These are phyloP conservation scores for Musa troglodytarum DNA, from an alignment of 176 grass and related monocot species.

Conservation along the genomic window DNA sequence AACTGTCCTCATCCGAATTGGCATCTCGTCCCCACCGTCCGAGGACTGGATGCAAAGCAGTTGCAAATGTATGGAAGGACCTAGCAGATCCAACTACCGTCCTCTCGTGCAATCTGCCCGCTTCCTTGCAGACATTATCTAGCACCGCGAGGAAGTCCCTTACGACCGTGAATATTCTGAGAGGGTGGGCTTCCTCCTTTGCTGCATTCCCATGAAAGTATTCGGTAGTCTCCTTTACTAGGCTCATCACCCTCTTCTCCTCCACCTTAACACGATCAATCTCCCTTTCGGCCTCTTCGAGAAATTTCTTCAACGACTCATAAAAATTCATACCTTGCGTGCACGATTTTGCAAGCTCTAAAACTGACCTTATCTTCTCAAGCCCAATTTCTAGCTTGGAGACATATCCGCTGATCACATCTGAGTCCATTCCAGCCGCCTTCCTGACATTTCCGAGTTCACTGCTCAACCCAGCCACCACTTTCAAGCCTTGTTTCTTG, in stretches of 20 bases:
- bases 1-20: slow-evolving; percentile 66
- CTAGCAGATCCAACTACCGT: slow-evolving; percentile 57
- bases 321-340: slow-evolving; percentile 72
- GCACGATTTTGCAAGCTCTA: slow-evolving; percentile 62
- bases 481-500: slow-evolving; percentile 68
- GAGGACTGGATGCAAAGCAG: slow-evolving; percentile 42
- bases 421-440: slow-evolving; percentile 83
- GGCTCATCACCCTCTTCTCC: slow-evolving; percentile 48
- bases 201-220: slow-evolving; percentile 79
- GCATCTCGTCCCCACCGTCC: slow-evolving; percentile 36
- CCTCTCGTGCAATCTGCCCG: slow-evolving; percentile 73
- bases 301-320: slow-evolving; percentile 55
- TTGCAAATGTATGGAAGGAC: slow-evolving; percentile 65
- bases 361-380: slow-evolving; percentile 58
- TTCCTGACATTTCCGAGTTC: slow-evolving; percentile 89
- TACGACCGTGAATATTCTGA: slow-evolving; percentile 98
- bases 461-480: slow-evolving; percentile 61
- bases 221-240: slow-evolving; percentile 74
- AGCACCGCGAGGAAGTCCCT: slow-evolving; percentile 73
- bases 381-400: slow-evolving; percentile 80
- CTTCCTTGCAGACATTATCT: slow-evolving; percentile 94
- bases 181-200: slow-evolving; percentile 78
- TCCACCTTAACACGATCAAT: slow-evolving; percentile 57
- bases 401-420: slow-evolving; percentile 67
- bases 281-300: slow-evolving; percentile 55